phyloP scores from a whole-genome alignment of 2,329 filamentous ascomycete species.

The Fusarium longipes region DNA sequence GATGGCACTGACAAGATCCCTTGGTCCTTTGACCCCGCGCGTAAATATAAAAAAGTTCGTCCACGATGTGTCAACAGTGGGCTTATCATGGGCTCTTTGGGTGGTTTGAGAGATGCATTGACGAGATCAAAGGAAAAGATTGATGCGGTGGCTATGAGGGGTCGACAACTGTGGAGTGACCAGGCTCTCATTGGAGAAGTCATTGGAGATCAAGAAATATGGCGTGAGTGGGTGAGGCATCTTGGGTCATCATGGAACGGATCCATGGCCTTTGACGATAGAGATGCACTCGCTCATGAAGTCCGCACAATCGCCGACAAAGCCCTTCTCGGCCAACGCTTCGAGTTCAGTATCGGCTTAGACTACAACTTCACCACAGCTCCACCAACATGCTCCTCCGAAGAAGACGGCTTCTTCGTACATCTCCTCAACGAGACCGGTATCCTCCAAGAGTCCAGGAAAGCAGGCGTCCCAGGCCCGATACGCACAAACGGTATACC shows the following conservation, averaged over 20 bases:
- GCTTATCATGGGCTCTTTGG: constrained; percentile 53
- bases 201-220: constrained; percentile 55
- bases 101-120: constrained; percentile 42
- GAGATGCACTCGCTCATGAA: constrained; percentile 22
- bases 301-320: constrained; percentile 45
- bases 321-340: constrained; percentile 46
- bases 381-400: constrained; percentile 52
- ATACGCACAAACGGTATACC: constrained; percentile 47
- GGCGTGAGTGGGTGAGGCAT: constrained; percentile 49
- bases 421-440: constrained; percentile 42
- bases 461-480: constrained; percentile 48
- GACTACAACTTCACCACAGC: constrained; percentile 55
- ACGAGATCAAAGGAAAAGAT: constrained; percentile 47
- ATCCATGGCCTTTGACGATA: constrained; percentile 23
- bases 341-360: constrained; percentile 55
- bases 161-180: constrained; percentile 54
- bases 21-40: constrained; percentile 48
- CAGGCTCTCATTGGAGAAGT: constrained; percentile 54
- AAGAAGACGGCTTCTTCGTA: constrained; percentile 53
- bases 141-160: constrained; percentile 42
- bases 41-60: constrained; percentile 49
- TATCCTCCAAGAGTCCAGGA: constrained; percentile 42
- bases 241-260: constrained; percentile 51
- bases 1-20: constrained; percentile 47
- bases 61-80: constrained; percentile 53